Percentiles rank a stretch among this genome's conserved stretches.
Conservation (phyloP, 2,329 filamentous ascomycete genomes). For the Tothia fuscella region DNA sequence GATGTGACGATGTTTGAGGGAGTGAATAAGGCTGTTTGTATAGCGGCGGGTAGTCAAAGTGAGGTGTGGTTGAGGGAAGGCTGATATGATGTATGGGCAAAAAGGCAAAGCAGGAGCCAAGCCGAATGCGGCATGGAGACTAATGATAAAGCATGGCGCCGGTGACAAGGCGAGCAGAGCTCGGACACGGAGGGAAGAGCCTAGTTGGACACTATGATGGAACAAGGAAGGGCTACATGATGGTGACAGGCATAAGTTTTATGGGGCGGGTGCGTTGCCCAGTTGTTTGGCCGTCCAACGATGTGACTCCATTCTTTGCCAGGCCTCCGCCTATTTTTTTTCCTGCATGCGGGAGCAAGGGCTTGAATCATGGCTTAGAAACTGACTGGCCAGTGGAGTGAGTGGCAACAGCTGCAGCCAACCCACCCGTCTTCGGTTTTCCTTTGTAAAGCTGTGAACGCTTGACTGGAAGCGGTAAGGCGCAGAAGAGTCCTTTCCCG, state of each 20-base stretch:
- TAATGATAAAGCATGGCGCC: slow-evolving; percentile 6
- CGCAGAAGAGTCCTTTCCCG: no score
- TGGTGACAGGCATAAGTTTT: not conserved
- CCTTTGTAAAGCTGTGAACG: not conserved
- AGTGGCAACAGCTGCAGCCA: no score
- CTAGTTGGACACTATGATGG: slow-evolving; percentile 10
- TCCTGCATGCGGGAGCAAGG: slow-evolving; percentile 1
- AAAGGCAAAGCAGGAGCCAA: not conserved
- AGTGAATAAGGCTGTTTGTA: not conserved
- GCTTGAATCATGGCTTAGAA: slow-evolving; percentile 6
- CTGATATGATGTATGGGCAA: slow-evolving; percentile 8
- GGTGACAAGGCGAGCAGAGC: slow-evolving; percentile 6
- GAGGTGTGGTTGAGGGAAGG: slow-evolving; percentile 7
- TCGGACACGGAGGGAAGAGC: slow-evolving; percentile 11
- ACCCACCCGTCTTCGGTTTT: not conserved
- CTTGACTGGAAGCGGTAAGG: no score
- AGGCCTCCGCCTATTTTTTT: slow-evolving; percentile 3
- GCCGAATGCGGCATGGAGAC: not conserved
- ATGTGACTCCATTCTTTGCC: no score
- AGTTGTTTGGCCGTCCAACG: no score
- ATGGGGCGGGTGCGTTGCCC: slow-evolving; percentile 2
- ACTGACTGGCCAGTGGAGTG: no score
- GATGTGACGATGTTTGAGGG: not conserved
- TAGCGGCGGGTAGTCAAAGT: not conserved
- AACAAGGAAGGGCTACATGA: slow-evolving; percentile 2